phyloP scores from a whole-genome alignment of 2,329 filamentous ascomycete genomes.

The Talaromyces piceae region DNA sequence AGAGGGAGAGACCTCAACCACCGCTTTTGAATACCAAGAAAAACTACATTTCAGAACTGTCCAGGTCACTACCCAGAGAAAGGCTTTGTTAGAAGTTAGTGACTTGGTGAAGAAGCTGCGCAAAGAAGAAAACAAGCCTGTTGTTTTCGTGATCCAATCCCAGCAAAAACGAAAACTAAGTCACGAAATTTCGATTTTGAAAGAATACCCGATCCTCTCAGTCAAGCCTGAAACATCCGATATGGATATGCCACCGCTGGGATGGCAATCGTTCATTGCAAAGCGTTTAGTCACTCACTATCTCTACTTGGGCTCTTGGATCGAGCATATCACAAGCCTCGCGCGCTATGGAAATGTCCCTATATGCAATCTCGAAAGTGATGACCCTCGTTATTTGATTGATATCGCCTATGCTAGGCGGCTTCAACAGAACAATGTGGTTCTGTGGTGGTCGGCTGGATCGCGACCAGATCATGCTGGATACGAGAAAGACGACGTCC shows the following conservation, averaged over 20 bases:
- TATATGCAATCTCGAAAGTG: slow-evolving; percentile 87
- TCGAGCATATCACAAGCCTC: slow-evolving; percentile 77
- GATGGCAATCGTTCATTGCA: slow-evolving; percentile 86
- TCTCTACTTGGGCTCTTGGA: slow-evolving; percentile 85
- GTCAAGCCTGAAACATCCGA: slow-evolving; percentile 78
- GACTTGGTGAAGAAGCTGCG: slow-evolving; percentile 86
- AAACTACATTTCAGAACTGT: slow-evolving; percentile 76
- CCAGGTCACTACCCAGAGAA: slow-evolving; percentile 81
- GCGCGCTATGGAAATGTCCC: slow-evolving; percentile 90
- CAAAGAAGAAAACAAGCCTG: slow-evolving; percentile 71
- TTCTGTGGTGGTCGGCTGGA: slow-evolving; percentile 92
- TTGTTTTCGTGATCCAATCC: slow-evolving; percentile 84
- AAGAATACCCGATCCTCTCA: slow-evolving; percentile 74
- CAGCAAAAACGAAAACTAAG: slow-evolving; percentile 72
- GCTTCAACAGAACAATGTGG: slow-evolving; percentile 82
- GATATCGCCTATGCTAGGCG: slow-evolving; percentile 90
- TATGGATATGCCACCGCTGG: slow-evolving; percentile 79
- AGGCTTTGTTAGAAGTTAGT: slow-evolving; percentile 78
- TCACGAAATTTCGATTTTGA: slow-evolving; percentile 76
- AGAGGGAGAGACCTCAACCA: slow-evolving; percentile 65
- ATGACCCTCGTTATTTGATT: slow-evolving; percentile 90
- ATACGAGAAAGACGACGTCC: slow-evolving; percentile 85
- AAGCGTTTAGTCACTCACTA: slow-evolving; percentile 84
- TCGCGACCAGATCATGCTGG: slow-evolving; percentile 90
- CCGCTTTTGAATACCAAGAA: slow-evolving; percentile 79